Evolutionary conservation across 164 flowering plant species (phyloP), one percentile per base, ranked within the genome.

Genomic region (Berberis vulgaris): DNA sequence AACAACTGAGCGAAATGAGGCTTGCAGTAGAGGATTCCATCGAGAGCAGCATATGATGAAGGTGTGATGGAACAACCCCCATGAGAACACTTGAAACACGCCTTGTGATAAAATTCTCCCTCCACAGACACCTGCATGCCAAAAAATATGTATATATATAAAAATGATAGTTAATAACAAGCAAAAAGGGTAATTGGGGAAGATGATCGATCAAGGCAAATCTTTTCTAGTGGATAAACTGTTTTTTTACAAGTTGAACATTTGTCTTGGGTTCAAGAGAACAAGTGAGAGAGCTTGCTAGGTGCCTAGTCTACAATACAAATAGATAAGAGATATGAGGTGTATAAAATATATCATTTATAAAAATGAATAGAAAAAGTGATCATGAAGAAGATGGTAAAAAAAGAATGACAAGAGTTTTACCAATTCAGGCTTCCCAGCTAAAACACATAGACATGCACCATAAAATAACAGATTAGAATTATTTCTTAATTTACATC

Each of bases 181-280:
- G 1, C 60, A 2, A 8, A 4, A 26, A 38, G 40, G 5, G 41
- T 7, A 40, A 7, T 39, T 57, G 7, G 8, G 41, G 42, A 42
- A 41, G 1, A 4, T 5, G 59, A 9, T 38, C 2, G 4, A 13
- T 6, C 41, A 40, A 47, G 4, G 7, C 43, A 43, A 62, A 82
- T 86, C 86, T 84, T 82, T 67, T 84, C 88, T 8, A 84, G 65
- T 13, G 88, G 88, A 67, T 84, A 84, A 7, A 76, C 88, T 12
- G 88, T 84, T 54, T 84, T 84, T 10, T 78, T 66, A 64, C 88
- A 84, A 46, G 80, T 65, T 2, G 83, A 69, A 69, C 88, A 82
- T 69, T 82, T 84, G 64, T 84, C 88, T 71, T 80, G 84, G 44
- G 88, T 84, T 57, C 88, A 86, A 53, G 81, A 81, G 73, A 84